Evolutionary conservation across 2,329 filamentous ascomycete species (phyloP), one percentile per base, ranked within the genome.

Genomic region (Neophaeococcomyces aloes): DNA sequence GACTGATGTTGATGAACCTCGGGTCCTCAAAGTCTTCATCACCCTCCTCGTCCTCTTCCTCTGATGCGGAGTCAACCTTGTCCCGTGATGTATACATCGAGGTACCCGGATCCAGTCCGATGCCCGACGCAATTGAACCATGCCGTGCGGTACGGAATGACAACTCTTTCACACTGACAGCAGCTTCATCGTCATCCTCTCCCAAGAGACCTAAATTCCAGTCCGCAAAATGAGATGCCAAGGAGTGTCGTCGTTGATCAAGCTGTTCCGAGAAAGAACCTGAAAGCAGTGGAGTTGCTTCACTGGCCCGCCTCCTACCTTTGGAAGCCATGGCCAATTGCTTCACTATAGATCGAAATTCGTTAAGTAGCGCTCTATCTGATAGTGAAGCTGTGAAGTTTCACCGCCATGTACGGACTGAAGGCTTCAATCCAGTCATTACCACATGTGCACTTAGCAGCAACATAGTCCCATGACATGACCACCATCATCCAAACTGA

Each of bases 1-100:
- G 38, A 30, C 40, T 45, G 37, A 51, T 48, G 27, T 38, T 37
- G 7, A 51, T 47, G 46, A 51, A 51, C 17, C 27, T 51, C 5
- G 40, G 27, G 21, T 47, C 44, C 11, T 39, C 40, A 2, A 6
- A 14, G n/a, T n/a, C n/a, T 23, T 40, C 38, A 15, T 27, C 40
- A 8, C 15, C 13, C 4, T 44, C 8, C n/a, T 29, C 2, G 4
- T 14, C 14, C 34, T 32, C 25, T 8, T 25, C n/a, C 21, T 38
- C 11, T 15, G 23, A 17, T 19, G 15, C 25, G 4, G 38, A 25
- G 21, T 15, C 21, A 2, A 11, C n/a, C 25, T 31, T 25, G 14
- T 44, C 47, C 27, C 32, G 27, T 36, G 37, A 7, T 33, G 14
- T 19, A 17, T 45, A 33, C 17, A 35, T 37, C 23, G 42, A 7